Base-by-base conservation (phyloP, 495 filamentous ascomycete species). In the Aspergillus hancockii region DNA sequence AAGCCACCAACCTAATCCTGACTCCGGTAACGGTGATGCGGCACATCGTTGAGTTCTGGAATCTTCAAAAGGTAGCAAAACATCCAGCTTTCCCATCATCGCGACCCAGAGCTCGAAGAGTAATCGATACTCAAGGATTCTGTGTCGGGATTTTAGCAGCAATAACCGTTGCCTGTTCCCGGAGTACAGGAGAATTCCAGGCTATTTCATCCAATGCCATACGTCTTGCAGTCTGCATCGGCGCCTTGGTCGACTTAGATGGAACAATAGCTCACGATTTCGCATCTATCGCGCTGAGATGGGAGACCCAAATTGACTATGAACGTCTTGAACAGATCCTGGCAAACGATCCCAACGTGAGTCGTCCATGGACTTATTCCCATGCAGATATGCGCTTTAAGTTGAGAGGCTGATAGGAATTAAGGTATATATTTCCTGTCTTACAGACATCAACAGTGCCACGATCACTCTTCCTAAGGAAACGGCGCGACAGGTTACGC, bases 341-440 rank as follows among this genome's bases (percentile, higher is more conserved):
- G n/a, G n/a, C n/a, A n/a, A n/a, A 19, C 16, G 25, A 18, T 40
- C 8, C 6, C 34, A 40, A 40, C 19, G 36, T 49, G 22, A 54
- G 46, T n/a, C 10, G 7, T 55, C 25, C 5, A 14, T 60, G 32
- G 49, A 52, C 38, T 61, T 51, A 43, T 60, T 60, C 60, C 61
- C 55, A 19, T n/a, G n/a, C 21, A 62, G n/a, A 34, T 49, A 23
- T 43, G 31, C 45, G 45, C 28, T 59, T 10, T 32, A 32, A 5
- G 10, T 32, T 32, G 31, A 10, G 10, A 32, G 6, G 10, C 31
- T 32, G 6, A 10, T 32, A 6, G 31, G 10, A 10, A 32, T 10
- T 10, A 6, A 78, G 74, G 73, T 70, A n/a, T 81, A 81, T 55
- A 62, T 79, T 19, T 77, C 79, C n/a, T 75, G 75, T 22, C 49